Base-by-base conservation (phyloP, 2,329 filamentous ascomycete genomes). In the Aspergillus floridensis region DNA sequence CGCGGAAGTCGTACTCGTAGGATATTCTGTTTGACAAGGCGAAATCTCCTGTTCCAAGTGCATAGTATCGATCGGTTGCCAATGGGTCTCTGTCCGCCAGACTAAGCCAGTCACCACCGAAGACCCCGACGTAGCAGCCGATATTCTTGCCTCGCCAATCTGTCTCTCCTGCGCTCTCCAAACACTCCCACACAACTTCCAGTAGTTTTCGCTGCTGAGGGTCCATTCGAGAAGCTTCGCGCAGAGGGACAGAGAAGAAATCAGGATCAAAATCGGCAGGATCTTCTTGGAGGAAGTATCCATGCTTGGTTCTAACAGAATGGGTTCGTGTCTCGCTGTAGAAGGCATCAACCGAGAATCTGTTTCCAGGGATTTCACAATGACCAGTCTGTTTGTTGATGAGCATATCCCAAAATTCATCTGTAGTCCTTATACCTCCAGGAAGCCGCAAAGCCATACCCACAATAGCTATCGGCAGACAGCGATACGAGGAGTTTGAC, bases 231-330 rank as follows among this genome's bases (percentile, higher is more conserved):
- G 59, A 66, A 1, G 66, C 63, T 55, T 76, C 74, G 0, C 38
- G 46, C 2, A 59, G 53, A 21, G 58, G 59, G 38, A 75, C 67
- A 0, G 64, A 57, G 29, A 74, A 77, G 49, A 74, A 74, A 0
- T 54, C 41, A 2, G 61, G 31, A 26, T 76, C 73, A 8, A 75
- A 62, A 4, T 22, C 26, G 2, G 47, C 56, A 2, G 69, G 59
- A 53, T 75, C 66, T 12, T 74, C 66, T 4, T 75, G 61, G 0
- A 76, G 61, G 47, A 74, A 74, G 52, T 74, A 68, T 0, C 67
- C 69, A 53, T 63, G 52, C 10, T 59, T 61, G 0, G 61, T 65
- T 26, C 58, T 59, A 6, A 59, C 55, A 0, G 49, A 55, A 5
- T 55, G 51, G 3, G 64, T 59, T 14, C 57, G 47, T 21, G 51